Base-by-base conservation (phyloP, 2,329 filamentous ascomycete genomes). In the Sordariomycetes sp. region DNA sequence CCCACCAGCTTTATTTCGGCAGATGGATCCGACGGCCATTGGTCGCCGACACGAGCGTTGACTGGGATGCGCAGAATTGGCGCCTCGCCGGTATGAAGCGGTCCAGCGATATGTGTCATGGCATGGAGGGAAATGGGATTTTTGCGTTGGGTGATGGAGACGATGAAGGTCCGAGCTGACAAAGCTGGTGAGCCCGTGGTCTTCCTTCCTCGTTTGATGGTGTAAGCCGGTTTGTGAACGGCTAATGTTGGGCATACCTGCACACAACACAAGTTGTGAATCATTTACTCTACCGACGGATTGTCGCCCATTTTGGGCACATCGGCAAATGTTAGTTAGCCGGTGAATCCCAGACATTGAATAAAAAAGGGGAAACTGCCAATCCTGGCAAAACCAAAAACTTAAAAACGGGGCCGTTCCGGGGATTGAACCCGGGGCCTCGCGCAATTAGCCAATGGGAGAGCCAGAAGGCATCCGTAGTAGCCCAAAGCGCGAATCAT, bases 381-480 rank as follows among this genome's bases (percentile, higher is more conserved):
- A n/a, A n/a, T 5, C 52, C 24, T n/a, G n/a, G n/a, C n/a, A n/a
- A 53, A 15, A 4, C 13, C 25, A 39, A 25, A 42, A 42, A 55
- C 15, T 17, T 10, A 28, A 45, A n/a, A 20, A 55, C 17, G 20
- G 53, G 53, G 53, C 53, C 53, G 53, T 55, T 55, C 53, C 53
- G 53, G 53, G 53, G 53, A 55, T 55, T 55, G 53, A 55, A 55
- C 53, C 53, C 53, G 53, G 53, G 53, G 53, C 53, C 53, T 55
- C 53, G 53, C 53, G 35, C 53, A 55, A 48, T 55, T 55, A 25
- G 45, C 35, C 25, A 48, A 10, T 24, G 1, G 20, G 10, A 54
- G 36, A 54, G 36, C 52, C 52, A 54, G 22, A 35, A 28, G 39
- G 8, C n/a, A n/a, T 53, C 39, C 39, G 34, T 28, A 20, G 17